A percentile compares a stretch with the other conserved stretches of the same genome.
Evolutionary conservation across 1,284 basidiomycete genomes (phyloP).

Genomic region (Cryptococcus hybrid): DNA sequence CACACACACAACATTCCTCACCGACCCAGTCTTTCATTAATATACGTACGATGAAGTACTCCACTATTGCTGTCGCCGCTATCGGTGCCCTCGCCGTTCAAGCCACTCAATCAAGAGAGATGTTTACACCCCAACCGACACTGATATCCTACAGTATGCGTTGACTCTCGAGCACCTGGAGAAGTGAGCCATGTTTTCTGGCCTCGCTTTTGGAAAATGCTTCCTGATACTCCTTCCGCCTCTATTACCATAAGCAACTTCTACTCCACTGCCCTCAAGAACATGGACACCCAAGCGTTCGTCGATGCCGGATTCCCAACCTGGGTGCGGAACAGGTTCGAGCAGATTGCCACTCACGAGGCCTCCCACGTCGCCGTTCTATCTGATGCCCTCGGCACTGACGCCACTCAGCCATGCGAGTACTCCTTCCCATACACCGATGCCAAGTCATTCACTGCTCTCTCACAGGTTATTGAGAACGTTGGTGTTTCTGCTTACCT

Average conservation of each 20-base stretch:
- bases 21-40: no score
- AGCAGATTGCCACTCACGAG: slow-evolving; percentile 62
- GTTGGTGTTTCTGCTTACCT: slow-evolving; percentile 61
- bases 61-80: no score
- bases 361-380: slow-evolving; percentile 56
- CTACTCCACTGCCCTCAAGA: slow-evolving; percentile 56
- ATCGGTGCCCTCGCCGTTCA: no score
- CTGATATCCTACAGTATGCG: slow-evolving; percentile 52
- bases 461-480: slow-evolving; percentile 62
- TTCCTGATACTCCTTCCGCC: not conserved
- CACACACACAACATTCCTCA: no score
- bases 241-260: slow-evolving; percentile 2
- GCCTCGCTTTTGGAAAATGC: not conserved
- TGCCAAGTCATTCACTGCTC: slow-evolving; percentile 54
- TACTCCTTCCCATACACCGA: slow-evolving; percentile 50
- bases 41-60: no score
- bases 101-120: slow-evolving; percentile 8
- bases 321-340: slow-evolving; percentile 41
- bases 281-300: slow-evolving; percentile 68
- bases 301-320: slow-evolving; percentile 55
- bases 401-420: slow-evolving; percentile 21
- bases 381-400: slow-evolving; percentile 56
- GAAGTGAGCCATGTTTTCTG: slow-evolving; percentile 57
- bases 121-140: slow-evolving; percentile 16
- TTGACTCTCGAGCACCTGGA: slow-evolving; percentile 71